Evolutionary conservation across 495 filamentous ascomycete genomes (phyloP), one percentile per base, ranked within the genome.

Genomic region (Rostrohypoxylon terebratum): DNA sequence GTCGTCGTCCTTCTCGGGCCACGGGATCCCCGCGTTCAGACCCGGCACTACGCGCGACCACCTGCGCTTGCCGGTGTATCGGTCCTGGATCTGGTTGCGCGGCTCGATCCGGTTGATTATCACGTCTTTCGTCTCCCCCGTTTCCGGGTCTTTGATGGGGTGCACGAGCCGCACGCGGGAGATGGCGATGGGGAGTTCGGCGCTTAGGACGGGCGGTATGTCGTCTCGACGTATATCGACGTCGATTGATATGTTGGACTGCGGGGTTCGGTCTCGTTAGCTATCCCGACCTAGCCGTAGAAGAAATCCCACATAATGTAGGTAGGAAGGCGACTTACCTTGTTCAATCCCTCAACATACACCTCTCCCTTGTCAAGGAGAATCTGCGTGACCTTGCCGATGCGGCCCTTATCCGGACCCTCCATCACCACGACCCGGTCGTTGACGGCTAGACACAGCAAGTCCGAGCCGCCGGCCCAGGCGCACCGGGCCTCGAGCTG

Each of bases 371-470:
- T 84, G 1, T 85, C 80, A 18, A 75, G 76, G 65, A 91, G 82
- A 38, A 97, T 83, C n/a, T 78, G 71, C 51, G 61, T 75, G 31
- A 98, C 87, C 33, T 81, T 81, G 28, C 90, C 90, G 81, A 99
- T 97, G 80, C 90, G 91, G 64, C 93, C 93, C 82, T 90, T 91
- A 69, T 94, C 91, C 64, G 83, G 83, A 20, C 94, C 94, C 55
- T 90, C 89, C 50, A 91, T 81, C 34, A 97, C 77, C 38, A 93
- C 92, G 33, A 97, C 92, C 60, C 94, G 85, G 75, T 98, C 94
- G 8, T 88, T 89, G 7, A 80, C 75, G 14, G 83, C 86, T 70
- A 98, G 84, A 63, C 91, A 90, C 68, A 90, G 83, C 71, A 85
- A 84, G 73, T 86, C 83, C 44, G 84, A 81, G 60, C 88, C 89